phyloP scores from a whole-genome alignment of 192 early-diverging fungal genomes.

The Coemansia sp. region DNA sequence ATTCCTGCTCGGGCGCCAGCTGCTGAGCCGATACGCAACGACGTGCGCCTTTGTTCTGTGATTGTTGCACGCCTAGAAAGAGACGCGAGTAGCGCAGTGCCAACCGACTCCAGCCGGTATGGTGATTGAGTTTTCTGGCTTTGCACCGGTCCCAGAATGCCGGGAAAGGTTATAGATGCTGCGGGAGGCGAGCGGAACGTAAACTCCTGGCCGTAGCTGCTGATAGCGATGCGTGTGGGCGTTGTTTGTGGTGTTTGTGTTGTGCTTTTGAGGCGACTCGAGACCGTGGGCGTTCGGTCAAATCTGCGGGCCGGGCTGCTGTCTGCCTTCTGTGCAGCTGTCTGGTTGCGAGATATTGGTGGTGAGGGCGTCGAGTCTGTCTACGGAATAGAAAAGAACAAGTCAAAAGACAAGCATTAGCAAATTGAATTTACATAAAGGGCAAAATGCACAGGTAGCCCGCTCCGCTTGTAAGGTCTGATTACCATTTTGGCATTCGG shows the following conservation, averaged over 20 bases:
- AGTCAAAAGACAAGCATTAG: background rate
- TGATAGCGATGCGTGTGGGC: slow-evolving; percentile 5
- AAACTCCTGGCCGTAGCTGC: slow-evolving; percentile 14
- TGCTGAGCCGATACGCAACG: slow-evolving; percentile 32
- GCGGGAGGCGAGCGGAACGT: slow-evolving; percentile 26
- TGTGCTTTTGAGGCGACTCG: slow-evolving; percentile 15
- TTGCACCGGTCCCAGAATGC: slow-evolving; percentile 16
- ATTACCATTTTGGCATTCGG: slow-evolving; percentile 4
- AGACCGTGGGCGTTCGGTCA: slow-evolving; percentile 35
- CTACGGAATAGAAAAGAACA: background rate
- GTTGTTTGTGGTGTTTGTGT: slow-evolving; percentile 26
- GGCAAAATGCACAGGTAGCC: background rate
- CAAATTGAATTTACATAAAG: background rate
- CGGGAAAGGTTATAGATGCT: slow-evolving; percentile 20
- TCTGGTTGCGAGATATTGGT: slow-evolving; percentile 8
- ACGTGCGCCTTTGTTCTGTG: slow-evolving; percentile 36
- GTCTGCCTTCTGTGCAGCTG: background rate
- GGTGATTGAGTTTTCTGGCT: background rate
- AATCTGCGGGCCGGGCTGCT: slow-evolving; percentile 30
- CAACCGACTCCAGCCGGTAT: slow-evolving; percentile 39
- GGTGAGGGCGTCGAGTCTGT: background rate
- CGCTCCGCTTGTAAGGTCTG: background rate
- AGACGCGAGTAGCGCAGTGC: slow-evolving; percentile 46
- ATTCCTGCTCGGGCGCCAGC: background rate
- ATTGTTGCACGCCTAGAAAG: slow-evolving; percentile 46